phyloP scores from a whole-genome alignment of 805 yeast genomes.

The Pichia thaimueangensis region DNA sequence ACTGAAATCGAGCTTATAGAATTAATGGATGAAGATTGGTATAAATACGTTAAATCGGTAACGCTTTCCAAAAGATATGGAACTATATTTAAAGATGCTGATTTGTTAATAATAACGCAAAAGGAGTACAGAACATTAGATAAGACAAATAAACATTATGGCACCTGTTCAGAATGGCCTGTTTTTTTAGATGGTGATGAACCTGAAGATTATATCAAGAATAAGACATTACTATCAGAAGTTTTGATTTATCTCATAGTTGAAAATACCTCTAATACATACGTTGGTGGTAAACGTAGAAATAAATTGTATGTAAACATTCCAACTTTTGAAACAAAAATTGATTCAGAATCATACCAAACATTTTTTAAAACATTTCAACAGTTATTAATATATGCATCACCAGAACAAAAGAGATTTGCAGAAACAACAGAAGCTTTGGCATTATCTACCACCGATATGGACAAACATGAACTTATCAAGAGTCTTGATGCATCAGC shows the following conservation, averaged over 20 bases:
- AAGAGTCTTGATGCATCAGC: slow-evolving; percentile 6
- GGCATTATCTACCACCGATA: slow-evolving; percentile 63
- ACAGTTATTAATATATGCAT: slow-evolving; percentile 55
- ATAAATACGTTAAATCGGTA: slow-evolving; percentile 18
- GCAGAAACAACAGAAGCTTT: slow-evolving; percentile 59
- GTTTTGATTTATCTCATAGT: slow-evolving; percentile 57
- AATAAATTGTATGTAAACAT: slow-evolving; percentile 55
- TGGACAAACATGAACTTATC: slow-evolving; percentile 38
- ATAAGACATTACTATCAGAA: slow-evolving; percentile 43
- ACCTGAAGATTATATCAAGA: slow-evolving; percentile 43
- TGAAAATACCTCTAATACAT: slow-evolving; percentile 44
- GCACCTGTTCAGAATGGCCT: slow-evolving; percentile 69
- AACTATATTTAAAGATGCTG: slow-evolving; percentile 59
- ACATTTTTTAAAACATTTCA: slow-evolving; percentile 56
- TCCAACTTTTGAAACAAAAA: slow-evolving; percentile 59
- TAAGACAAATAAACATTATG: slow-evolving; percentile 40
- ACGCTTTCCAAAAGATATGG: slow-evolving; percentile 65
- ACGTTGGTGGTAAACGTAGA: slow-evolving; percentile 24
- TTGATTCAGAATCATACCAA: slow-evolving; percentile 70
- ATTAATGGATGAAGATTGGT: slow-evolving; percentile 36
- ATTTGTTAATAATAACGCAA: slow-evolving; percentile 59
- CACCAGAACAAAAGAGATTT: slow-evolving; percentile 56
- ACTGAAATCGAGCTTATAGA: slow-evolving; percentile 66
- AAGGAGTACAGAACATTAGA: slow-evolving; percentile 41
- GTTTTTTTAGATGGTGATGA: slow-evolving; percentile 72